Evolutionary conservation across 2,329 filamentous ascomycete genomes (phyloP).

Genomic region (Sporothrix schenckii): DNA sequence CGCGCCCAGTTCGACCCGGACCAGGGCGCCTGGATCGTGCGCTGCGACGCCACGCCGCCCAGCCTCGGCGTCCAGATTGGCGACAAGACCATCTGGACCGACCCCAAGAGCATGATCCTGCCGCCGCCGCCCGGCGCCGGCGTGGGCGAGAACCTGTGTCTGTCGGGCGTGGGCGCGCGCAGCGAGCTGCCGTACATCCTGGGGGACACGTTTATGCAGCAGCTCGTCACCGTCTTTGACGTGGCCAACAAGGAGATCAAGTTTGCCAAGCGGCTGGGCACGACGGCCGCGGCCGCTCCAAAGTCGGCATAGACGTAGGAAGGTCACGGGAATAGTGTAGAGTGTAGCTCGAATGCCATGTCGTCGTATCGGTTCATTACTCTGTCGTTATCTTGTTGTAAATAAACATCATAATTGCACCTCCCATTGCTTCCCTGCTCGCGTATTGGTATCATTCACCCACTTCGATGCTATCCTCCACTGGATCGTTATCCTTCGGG

Average conservation of each 20-base stretch:
- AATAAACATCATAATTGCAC: constrained; percentile 1
- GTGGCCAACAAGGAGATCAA: constrained; percentile 42
- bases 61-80: constrained; percentile 41
- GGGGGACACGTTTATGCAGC: constrained; percentile 39
- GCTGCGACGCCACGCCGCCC: constrained; percentile 41
- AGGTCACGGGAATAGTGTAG: background rate
- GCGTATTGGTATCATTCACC: background rate
- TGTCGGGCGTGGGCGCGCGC: constrained; percentile 38
- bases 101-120: constrained; percentile 43
- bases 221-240: constrained; percentile 41
- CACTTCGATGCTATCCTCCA: background rate
- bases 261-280: constrained; percentile 36
- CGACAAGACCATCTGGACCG: constrained; percentile 40
- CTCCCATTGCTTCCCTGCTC: background rate
- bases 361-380: background rate
- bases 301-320: too few species aligned
- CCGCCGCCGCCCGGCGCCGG: constrained; percentile 38
- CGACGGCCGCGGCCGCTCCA: background rate
- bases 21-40: constrained; percentile 38
- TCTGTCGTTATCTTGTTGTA: background rate
- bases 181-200: constrained; percentile 36
- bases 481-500: background rate
- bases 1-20: constrained; percentile 36
- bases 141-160: constrained; percentile 37
- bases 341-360: background rate